phyloP scores from a whole-genome alignment of 78 protist species.

The Diacronema lutheri region DNA sequence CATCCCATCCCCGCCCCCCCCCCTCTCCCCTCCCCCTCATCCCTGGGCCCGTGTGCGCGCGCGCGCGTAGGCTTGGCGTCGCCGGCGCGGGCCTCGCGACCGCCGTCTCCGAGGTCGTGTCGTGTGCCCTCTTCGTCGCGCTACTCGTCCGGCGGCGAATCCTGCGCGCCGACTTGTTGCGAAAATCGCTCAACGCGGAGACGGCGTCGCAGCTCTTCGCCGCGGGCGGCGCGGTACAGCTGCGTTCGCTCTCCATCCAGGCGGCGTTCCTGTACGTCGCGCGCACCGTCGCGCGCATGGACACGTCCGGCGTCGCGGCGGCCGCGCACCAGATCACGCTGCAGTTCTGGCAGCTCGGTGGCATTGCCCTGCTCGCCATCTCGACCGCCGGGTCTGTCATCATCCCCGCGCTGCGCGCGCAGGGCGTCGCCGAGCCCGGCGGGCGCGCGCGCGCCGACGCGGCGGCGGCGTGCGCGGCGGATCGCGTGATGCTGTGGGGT shows the following conservation, averaged over 20 bases:
- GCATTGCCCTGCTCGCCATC: neutral
- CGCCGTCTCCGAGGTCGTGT: neutral
- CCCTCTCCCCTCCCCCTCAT: too few relatives aligned
- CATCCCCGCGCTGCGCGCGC: neutral
- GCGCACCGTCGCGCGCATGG: neutral
- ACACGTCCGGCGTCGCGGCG: neutral
- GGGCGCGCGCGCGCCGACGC: too few relatives aligned
- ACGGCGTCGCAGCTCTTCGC: neutral
- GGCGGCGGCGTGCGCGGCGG: neutral
- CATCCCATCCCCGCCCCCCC: too few relatives aligned
- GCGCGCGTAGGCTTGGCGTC: neutral
- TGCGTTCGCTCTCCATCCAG: neutral
- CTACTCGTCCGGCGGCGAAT: neutral
- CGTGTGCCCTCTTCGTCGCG: neutral
- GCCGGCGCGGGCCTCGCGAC: conserved; percentile 11
- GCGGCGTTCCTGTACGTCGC: neutral
- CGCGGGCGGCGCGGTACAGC: neutral
- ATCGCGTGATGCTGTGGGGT: neutral
- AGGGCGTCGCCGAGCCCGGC: neutral
- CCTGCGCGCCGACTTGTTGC: too few relatives aligned
- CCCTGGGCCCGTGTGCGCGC: too few relatives aligned
- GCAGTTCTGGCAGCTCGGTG: conserved; percentile 5
- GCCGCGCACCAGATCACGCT: neutral
- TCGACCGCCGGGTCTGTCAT: neutral
- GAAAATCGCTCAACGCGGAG: too few relatives aligned